Evolutionary conservation across 2,329 filamentous ascomycete genomes (phyloP), one percentile per base, ranked within the genome.

Genomic region (Dactylellina haptotyla): DNA sequence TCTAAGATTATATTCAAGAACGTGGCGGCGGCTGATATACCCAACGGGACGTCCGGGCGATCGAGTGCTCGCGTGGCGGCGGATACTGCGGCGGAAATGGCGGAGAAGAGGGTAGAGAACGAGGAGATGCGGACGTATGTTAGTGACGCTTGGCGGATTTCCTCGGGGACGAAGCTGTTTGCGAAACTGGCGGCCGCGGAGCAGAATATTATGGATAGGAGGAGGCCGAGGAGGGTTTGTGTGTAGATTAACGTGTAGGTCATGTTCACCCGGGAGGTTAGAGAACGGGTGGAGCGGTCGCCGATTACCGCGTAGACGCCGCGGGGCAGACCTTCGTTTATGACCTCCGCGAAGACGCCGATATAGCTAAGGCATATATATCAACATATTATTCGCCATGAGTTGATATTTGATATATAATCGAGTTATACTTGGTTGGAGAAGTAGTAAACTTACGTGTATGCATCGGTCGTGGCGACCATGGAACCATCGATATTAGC

Each of bases 311-410:
- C 82, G 86, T 87, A 92, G 0, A 88, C 84, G 0, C 88, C 87
- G 20, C 89, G 84, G 0, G 89, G 89, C 0, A 92, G 85, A 0
- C 89, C 89, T 78, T 92, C 89, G 75, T 92, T 92, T 14, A 92
- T 80, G 0, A 90, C 88, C 78, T 92, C 87, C 0, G 85, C 86
- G 0, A 91, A 83, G 0, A 87, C 84, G 18, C 85, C 84, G 70
- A 92, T 90, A 79, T 92, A 92, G 0, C 88, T 91, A 79, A 4
- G 23, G 23, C 9, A 26, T 16, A 12, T 46, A 37, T 18, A n/a
- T n/a, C n/a, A n/a, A n/a, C n/a, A n/a, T n/a, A n/a, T n/a, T n/a
- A n/a, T n/a, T n/a, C n/a, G n/a, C n/a, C n/a, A n/a, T n/a, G n/a
- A n/a, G n/a, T n/a, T n/a, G n/a, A n/a, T n/a, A n/a, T n/a, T n/a